Percentiles rank a stretch among this genome's conserved stretches.
Evolutionary conservation across 768 basidiomycete species (phyloP).

Genomic region (Lentinus brumalis): DNA sequence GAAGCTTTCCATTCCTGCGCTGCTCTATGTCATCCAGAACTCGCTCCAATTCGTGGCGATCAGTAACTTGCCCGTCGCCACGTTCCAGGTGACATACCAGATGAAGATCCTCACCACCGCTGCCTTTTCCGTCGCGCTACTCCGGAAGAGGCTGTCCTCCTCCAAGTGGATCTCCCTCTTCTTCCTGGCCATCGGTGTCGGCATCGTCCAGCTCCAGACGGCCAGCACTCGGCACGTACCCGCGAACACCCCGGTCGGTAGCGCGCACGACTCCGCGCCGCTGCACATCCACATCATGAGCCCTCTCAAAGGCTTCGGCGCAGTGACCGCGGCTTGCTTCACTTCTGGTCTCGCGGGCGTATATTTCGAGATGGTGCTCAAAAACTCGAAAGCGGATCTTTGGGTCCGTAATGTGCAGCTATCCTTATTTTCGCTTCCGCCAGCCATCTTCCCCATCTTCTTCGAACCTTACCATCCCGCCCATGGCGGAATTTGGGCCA

Average conservation of each 20-base stretch:
- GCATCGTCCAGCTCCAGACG: conserved; percentile 92
- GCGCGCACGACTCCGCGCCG: conserved; percentile 65
- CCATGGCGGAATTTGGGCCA: conserved; percentile 19
- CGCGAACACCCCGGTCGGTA: conserved; percentile 53
- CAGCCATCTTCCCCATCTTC: conserved; percentile 82
- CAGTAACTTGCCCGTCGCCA: conserved; percentile 92
- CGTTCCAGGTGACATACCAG: conserved; percentile 97
- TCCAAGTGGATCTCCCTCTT: conserved; percentile 88
- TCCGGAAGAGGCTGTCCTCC: conserved; percentile 70
- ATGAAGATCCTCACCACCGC: conserved; percentile 99
- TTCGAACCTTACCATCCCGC: conserved; percentile 40
- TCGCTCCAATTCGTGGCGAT: conserved; percentile 97
- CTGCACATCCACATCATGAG: conserved; percentile 73
- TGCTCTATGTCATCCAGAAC: conserved; percentile 96
- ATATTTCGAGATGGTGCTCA: conserved; percentile 93
- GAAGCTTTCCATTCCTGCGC: conserved; percentile 96
- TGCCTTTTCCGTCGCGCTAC: conserved; percentile 83
- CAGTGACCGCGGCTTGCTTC: conserved; percentile 83
- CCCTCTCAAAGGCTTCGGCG: conserved; percentile 79
- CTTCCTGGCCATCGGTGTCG: conserved; percentile 89
- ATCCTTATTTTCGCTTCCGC: conserved; percentile 86
- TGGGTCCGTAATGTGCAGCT: conserved; percentile 93
- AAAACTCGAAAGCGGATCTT: conserved; percentile 78
- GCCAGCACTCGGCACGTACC: conserved; percentile 30
- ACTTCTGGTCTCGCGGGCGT: conserved; percentile 90